Conservation (phyloP, 345 rosid species). For the Psidium friedrichsthalianum region DNA sequence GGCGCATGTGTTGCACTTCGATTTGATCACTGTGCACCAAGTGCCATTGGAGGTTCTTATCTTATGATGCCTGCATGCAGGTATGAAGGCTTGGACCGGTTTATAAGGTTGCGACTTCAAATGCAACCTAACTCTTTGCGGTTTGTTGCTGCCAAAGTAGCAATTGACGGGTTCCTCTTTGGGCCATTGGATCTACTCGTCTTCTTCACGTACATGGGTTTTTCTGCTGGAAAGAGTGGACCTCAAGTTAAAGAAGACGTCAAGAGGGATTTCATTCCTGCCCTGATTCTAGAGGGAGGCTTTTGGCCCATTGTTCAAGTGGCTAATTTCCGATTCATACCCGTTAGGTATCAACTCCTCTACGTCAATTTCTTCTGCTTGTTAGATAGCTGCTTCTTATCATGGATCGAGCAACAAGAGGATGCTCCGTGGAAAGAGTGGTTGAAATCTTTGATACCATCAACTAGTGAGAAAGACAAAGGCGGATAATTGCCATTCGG, state of each 20-base stretch:
- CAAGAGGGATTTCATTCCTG: constrained; percentile 89
- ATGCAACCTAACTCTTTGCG: constrained; percentile 53
- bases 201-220: constrained; percentile 92
- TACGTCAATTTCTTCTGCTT: constrained; percentile 86
- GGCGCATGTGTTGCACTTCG: background rate
- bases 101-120: constrained; percentile 53
- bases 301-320: constrained; percentile 83
- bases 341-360: constrained; percentile 83
- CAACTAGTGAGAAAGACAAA: constrained; percentile 3
- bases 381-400: constrained; percentile 77
- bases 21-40: background rate
- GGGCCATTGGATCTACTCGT: constrained; percentile 77
- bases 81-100: constrained; percentile 78
- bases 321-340: constrained; percentile 75
- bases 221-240: constrained; percentile 53
- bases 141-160: constrained; percentile 82
- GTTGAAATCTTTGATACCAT: constrained; percentile 19
- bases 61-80: constrained; percentile 9
- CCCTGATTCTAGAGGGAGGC: constrained; percentile 75
- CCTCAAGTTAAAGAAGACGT: constrained; percentile 70
- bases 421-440: constrained; percentile 92
- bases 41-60: rapidly evolving
- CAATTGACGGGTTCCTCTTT: constrained; percentile 75
- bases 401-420: constrained; percentile 91
- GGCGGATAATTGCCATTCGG: constrained; percentile 8